Evolutionary conservation across 352 stramenopile species (phyloP).

Genomic region (Phytophthora litchii): DNA sequence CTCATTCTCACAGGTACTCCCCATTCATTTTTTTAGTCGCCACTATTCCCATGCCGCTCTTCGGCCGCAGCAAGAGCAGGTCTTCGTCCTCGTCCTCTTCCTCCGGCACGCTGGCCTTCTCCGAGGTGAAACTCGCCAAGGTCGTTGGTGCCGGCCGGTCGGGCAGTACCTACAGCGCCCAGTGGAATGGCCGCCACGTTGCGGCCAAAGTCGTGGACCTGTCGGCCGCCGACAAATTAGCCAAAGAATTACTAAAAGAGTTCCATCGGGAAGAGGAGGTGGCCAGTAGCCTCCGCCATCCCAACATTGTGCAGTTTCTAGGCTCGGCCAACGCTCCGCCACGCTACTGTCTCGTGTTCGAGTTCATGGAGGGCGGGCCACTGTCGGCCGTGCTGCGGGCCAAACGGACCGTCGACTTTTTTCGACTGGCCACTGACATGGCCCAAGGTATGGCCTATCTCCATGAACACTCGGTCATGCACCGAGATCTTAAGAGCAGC

Average conservation of each 20-base stretch:
- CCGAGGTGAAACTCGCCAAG: constrained; percentile 50
- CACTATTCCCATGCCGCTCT: constrained; percentile 21
- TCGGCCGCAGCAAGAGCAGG: constrained; percentile 29
- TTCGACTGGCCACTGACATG: constrained; percentile 60
- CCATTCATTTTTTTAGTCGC: constrained; percentile 11
- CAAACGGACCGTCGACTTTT: constrained; percentile 51
- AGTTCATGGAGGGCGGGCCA: constrained; percentile 71
- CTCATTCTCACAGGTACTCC: background rate
- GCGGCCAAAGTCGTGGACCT: constrained; percentile 63
- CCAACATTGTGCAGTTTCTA: constrained; percentile 68
- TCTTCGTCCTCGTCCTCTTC: constrained; percentile 21
- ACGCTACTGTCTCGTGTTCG: constrained; percentile 68
- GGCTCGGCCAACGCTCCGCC: constrained; percentile 51
- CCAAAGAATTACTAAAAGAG: constrained; percentile 57
- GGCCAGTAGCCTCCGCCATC: constrained; percentile 57
- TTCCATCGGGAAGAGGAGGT: constrained; percentile 63
- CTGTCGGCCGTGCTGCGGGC: constrained; percentile 50
- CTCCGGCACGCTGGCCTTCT: constrained; percentile 37
- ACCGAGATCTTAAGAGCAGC: constrained; percentile 93
- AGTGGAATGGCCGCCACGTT: constrained; percentile 55
- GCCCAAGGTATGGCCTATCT: constrained; percentile 87
- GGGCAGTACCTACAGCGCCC: constrained; percentile 57
- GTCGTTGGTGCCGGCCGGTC: constrained; percentile 55
- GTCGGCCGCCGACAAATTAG: constrained; percentile 37
- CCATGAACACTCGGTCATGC: constrained; percentile 88